These are phyloP conservation scores for Pseudogymnoascus pannorum DNA, from an alignment of 2,329 filamentous ascomycete species.

Conservation along the genomic window DNA sequence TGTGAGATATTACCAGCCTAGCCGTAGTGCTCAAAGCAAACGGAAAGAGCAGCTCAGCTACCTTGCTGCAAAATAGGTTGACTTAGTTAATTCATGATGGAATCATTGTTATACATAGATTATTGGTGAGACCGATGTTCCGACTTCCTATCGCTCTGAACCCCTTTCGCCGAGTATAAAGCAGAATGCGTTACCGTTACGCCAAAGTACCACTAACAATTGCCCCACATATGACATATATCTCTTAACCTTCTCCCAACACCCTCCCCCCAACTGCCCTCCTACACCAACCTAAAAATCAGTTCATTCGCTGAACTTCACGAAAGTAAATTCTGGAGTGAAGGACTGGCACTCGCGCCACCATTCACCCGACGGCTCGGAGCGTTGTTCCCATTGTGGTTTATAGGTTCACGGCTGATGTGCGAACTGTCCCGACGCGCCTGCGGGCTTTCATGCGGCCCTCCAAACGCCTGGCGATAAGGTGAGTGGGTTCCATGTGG, in stretches of 20 bases:
- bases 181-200: not conserved
- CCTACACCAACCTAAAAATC: not conserved
- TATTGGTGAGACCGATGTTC: not conserved
- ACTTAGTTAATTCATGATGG: not conserved
- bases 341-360: slow-evolving; percentile 72
- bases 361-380: slow-evolving; percentile 39
- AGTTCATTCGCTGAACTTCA: slow-evolving; percentile 30
- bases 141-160: not conserved
- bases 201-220: not conserved
- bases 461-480: slow-evolving; percentile 33
- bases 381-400: slow-evolving; percentile 24
- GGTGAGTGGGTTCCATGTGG: slow-evolving; percentile 38
- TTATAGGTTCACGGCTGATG: slow-evolving; percentile 21
- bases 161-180: not conserved
- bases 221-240: not conserved
- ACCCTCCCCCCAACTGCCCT: not conserved
- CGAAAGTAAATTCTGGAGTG: slow-evolving; percentile 64
- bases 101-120: slow-evolving; percentile 5
- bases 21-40: no score
- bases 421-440: slow-evolving; percentile 25
- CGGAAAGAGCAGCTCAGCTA: no score
- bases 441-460: slow-evolving; percentile 24
- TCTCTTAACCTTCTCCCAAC: not conserved
- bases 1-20: no score
- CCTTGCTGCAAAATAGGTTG: not conserved